Evolutionary conservation across 306 rosid genomes (phyloP), one percentile per base, ranked within the genome.

Genomic region (Prunus fruticosa): DNA sequence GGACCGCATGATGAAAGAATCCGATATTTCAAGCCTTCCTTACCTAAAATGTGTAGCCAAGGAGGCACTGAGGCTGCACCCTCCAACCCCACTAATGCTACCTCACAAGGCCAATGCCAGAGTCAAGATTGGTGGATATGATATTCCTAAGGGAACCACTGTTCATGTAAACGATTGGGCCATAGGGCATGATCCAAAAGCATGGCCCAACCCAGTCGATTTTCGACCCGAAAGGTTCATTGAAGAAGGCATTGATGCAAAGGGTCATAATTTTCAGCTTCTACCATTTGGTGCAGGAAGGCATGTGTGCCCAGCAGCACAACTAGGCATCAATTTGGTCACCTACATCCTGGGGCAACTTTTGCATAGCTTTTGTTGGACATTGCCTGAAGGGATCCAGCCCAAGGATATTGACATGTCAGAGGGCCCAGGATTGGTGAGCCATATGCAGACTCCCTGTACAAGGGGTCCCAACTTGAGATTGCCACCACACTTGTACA

Each of bases 131-230:
- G 95, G 96, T 12, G 96, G 97, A 25, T 94, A 91, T 30, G 95
- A 90, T 79, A 82, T 94, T 61, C 97, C 96, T 0, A 89, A 88
- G 76, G 96, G 92, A 11, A 80, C 97, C 22, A 89, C 85, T 57
- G 97, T 94, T 3, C 97, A 90, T 41, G 95, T 92, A 0, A 94
- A 90, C 9, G 96, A 92, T 4, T 92, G 97, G 98, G 96, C 95
- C 0, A 75, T 92, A 6, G 96, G 92, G 14, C 91, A 90, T 12
- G 92, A 94, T 79, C 90, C 92, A 0, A 87, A 65, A 0, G 86
- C 83, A 1, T 94, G 96, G 98, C 79, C 88, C 66, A 73, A 85
- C 46, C 90, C 97, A 0, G 15, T 62, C 10, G 88, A 83, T 61
- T 92, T 89, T 46, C 80, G 89, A 19, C 98, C 97, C 1, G 97